Evolutionary conservation across 257 asterid species (phyloP), one percentile per base, ranked within the genome.

Genomic region (Salvia miltiorrhiza): DNA sequence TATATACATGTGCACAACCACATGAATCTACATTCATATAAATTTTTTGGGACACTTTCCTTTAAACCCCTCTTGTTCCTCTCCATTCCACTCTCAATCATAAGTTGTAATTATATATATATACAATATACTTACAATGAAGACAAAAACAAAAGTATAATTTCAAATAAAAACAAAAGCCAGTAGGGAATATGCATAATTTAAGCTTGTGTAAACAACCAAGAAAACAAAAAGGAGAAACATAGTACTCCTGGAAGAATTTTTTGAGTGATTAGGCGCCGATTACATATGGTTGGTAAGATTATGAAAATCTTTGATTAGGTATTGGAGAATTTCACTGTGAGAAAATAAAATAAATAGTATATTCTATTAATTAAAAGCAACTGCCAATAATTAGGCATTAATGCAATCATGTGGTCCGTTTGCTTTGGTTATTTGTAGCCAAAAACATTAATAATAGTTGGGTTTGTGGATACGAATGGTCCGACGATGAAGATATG

Each of bases 171-270:
- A n/a, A 4, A 3, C 0, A 55, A 23, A 9, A 21, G 50, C 20
- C 12, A 37, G 12, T 4, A 12, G 30, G 30, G 62, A 9, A 23
- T 24, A 57, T 20, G 30, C 3, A 61, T 35, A 24, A 14, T 9
- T 62, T 39, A 61, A 50, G 23, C 9, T 44, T 14, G 49, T 14
- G 49, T 24, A 20, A 54, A 58, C 9, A 9, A 48, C 0, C 13
- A 49, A 21, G 3, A n/a, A 10, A 61, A 71, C 2, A 17, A 21
- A 20, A 48, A 12, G 4, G 0, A n/a, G 52, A 75, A 73, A 71
- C 78, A 79, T 72, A 47, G 71, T 70, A 69, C 67, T 67, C 78
- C 76, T 79, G 80, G 60, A 37, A 44, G 76, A 64, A 45, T 59
- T 33, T 67, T 33, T 9, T 28, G 62, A 64, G 66, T 41, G 78